Evolutionary conservation across 108 stramenopile genomes (phyloP), one percentile per base, ranked within the genome.

Genomic region (Fragilariopsis cylindrus): DNA sequence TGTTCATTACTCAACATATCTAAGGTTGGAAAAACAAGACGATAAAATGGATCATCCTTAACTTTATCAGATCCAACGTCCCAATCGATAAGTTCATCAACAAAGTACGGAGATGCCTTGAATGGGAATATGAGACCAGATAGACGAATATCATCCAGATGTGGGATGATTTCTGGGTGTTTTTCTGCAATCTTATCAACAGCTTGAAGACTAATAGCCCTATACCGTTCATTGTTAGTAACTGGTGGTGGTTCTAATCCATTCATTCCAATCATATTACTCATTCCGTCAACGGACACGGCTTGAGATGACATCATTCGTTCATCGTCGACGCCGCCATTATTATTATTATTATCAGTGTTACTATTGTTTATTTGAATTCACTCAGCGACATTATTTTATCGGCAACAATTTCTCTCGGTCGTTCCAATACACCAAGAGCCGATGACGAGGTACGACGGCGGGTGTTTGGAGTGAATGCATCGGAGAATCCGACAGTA

Each of bases 51-150:
- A 74, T 86, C 85, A 39, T 77, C 47, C 3, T 66, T 41, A 9
- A 85, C 69, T 71, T 85, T 73, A n/a, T 75, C 81, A 46, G 71
- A 19, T 45, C 62, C 62, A 11, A 63, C 62, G 1, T 76, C 74
- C 85, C 85, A 86, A 40, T 83, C 82, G 46, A 86, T 86, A 5
- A 86, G 73, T 48, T 83, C 82, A 69, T 86, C 85, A 15, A 86
- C 77, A 47, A 78, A 76, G 58, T 83, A 86, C 11, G 84, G 84
- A 18, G 78, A 79, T 13, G 84, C 84, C 81, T 85, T 85, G 81
- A 85, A 85, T 5, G 84, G 84, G 50, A 85, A 85, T 21, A 85
- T 71, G 52, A 85, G 65, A 15, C 81, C 84, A 15, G 84, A 67
- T 16, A 81, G 70, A 15, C 75, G 77, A 45, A 85, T 73, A 52